Evolutionary conservation across 2,329 filamentous ascomycete genomes (phyloP).

Genomic region (Monosporascus sp.): DNA sequence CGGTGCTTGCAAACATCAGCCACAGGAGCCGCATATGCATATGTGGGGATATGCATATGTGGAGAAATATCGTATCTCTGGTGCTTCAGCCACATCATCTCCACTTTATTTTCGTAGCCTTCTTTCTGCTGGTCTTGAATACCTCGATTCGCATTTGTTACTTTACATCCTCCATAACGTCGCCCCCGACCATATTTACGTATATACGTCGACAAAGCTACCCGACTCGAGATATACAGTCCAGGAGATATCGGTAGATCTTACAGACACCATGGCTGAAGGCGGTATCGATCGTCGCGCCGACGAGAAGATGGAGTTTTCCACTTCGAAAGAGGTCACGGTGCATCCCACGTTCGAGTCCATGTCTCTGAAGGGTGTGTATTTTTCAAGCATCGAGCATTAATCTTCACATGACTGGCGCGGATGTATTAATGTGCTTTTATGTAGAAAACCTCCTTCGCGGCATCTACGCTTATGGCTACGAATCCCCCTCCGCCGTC

Average conservation of each 20-base stretch:
- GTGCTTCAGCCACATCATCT: background rate
- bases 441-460: slow-evolving; percentile 79
- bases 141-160: background rate
- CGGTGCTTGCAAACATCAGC: no score
- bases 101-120: background rate
- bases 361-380: slow-evolving; percentile 82
- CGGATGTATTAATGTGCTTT: slow-evolving; percentile 5
- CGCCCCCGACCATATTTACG: background rate
- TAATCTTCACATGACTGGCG: background rate
- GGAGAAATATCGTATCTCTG: no score
- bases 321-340: slow-evolving; percentile 94
- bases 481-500: slow-evolving; percentile 95
- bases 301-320: slow-evolving; percentile 97
- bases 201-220: background rate
- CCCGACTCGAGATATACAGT: background rate
- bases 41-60: no score
- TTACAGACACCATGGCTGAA: slow-evolving; percentile 70
- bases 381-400: background rate
- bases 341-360: slow-evolving; percentile 91
- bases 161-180: background rate
- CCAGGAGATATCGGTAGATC: background rate
- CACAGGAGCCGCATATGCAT: background rate
- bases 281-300: slow-evolving; percentile 79
- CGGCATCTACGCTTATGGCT: slow-evolving; percentile 96
- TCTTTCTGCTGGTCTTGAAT: background rate